Evolutionary conservation across 208 protist genomes (phyloP).

Genomic region (Leishmania martiniquensis): DNA sequence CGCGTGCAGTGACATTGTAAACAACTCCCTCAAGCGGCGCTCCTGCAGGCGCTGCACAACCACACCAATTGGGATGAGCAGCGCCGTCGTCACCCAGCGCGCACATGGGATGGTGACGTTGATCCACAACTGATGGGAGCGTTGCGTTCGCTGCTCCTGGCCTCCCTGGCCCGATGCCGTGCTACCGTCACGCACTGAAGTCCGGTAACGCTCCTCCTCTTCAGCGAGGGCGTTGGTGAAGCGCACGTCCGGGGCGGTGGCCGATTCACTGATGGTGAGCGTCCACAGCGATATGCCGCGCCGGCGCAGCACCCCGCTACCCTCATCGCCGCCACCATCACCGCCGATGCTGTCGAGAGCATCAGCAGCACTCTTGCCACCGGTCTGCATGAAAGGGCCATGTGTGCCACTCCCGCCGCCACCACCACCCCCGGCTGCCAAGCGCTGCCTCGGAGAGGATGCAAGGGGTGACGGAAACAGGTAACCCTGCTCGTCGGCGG

Average conservation of each 20-base stretch:
- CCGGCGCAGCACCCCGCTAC: slow-evolving; percentile 6
- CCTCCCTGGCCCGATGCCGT: not conserved
- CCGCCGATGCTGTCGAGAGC: not conserved
- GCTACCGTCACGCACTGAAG: not conserved
- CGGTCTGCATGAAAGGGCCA: not conserved
- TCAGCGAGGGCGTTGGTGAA: slow-evolving; percentile 14
- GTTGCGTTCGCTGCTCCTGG: slow-evolving; percentile 3
- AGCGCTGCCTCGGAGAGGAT: not conserved
- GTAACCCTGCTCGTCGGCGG: not conserved
- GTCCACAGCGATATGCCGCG: slow-evolving; percentile 21
- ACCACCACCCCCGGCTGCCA: not conserved
- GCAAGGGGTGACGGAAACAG: not conserved
- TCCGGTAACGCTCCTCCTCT: slow-evolving; percentile 4
- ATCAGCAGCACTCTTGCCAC: not conserved
- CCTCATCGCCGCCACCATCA: not conserved
- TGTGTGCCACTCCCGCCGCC: not conserved
- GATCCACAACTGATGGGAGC: slow-evolving; percentile 53
- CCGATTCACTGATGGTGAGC: slow-evolving; percentile 22
- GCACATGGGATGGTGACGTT: slow-evolving; percentile 73
- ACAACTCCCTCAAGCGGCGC: slow-evolving; percentile 50
- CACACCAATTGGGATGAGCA: slow-evolving; percentile 73
- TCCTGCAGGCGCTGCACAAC: slow-evolving; percentile 73
- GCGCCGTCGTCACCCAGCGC: slow-evolving; percentile 75
- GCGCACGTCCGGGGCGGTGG: slow-evolving; percentile 24
- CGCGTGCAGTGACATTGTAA: slow-evolving; percentile 20